Base-by-base conservation (phyloP, 305 asterid species). In the Rubia tinctorum region DNA sequence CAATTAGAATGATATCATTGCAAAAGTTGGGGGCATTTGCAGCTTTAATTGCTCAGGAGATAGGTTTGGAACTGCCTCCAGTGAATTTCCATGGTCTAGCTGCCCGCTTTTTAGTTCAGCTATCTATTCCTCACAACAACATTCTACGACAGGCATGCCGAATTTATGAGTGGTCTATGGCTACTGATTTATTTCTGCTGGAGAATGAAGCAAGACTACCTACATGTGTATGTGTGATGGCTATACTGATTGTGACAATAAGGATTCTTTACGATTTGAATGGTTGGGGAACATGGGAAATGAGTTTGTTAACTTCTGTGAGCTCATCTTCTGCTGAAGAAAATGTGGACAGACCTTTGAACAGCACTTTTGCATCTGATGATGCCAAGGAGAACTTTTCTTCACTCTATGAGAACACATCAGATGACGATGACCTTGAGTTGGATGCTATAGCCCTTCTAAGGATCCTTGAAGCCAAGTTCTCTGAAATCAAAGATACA, bases 281-380 rank as follows among this genome's bases (percentile, higher is more conserved):
- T 78, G 97, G 96, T 12, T 89, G 81, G 80, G 97, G 96, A 78
- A 77, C 77, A 56, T 91, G 97, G 96, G 98, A 90, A 82, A 82
- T 76, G 65, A 86, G 82, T 81, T 78, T 86, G 80, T 77, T 86
- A 61, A 61, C 73, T 73, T 68, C 84, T 69, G 61, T 15, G 60
- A 23, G 70, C 70, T 74, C 85, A 69, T 39, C 49, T 66, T 82
- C 83, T 34, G 67, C 25, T 49, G 34, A 68, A 65, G 58, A 64
- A 55, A 75, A 78, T 71, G 77, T 73, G 74, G 56, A 42, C 53
- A 81, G 74, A 65, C 69, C 79, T 40, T 71, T 63, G 55, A 69
- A 44, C 76, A 30, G 14, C 66, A 51, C 40, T 49, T 64, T 71
- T 69, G 58, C 60, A 6, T 55, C 20, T 22, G 71, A 51, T 76